Base-by-base conservation (phyloP, 352 stramenopile species). In the Phytopythium boreale region DNA sequence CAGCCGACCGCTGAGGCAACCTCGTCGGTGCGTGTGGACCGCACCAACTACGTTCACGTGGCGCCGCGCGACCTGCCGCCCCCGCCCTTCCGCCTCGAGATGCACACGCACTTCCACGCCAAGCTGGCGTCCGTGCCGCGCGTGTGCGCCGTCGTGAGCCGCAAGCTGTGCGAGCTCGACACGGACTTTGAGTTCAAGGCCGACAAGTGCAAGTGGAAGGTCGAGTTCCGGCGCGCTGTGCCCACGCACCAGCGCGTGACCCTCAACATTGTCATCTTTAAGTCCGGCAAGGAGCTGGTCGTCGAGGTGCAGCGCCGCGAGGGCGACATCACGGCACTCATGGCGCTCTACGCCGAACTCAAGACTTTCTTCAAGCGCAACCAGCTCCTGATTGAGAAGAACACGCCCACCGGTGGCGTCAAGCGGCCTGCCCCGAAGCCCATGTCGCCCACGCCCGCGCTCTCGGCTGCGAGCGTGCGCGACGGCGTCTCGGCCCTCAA, bases 131-230 rank as follows among this genome's bases (percentile, higher is more conserved):
- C 80, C 24, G 82, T 89, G n/a, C 76, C 86, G 68, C 84, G 87
- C 41, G 74, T 93, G n/a, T 89, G 87, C 51, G 80, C 76, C 17
- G 74, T 92, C 20, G 72, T 95, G 31, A 82, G 87, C 34, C 86
- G 83, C 43, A 95, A 93, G 76, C 72, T 95, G 11, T 92, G 81
- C 60, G 84, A 93, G 59, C 68, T 95, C 39, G 87, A 92, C 71
- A 91, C 87, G 58, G 87, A 95, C 65, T 95, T 90, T 58, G 75
- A 77, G 63, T 95, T 95, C 68, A 92, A 95, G 66, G 70, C 74
- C 10, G 74, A 88, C 65, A 95, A 95, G 75, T 92, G 84, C 77
- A 95, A 95, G 74, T 95, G 87, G 87, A 95, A 93, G 71, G 84
- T 93, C 49, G 78, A 89, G 53, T 90, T 88, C 73, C 82, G 84